Base-by-base conservation (phyloP, 352 stramenopile species). In the Peronospora belbahrii region DNA sequence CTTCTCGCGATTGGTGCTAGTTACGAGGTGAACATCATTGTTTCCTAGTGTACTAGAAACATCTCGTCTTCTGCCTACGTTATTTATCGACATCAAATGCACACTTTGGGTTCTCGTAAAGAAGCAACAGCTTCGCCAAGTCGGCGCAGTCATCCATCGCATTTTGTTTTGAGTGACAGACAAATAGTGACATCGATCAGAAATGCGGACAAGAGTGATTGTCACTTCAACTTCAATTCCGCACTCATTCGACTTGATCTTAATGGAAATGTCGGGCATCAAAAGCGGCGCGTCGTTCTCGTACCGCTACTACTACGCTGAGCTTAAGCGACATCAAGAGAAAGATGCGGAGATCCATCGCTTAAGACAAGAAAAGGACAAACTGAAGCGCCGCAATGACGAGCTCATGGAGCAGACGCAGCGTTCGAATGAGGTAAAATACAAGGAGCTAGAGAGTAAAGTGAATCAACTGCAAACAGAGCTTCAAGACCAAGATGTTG, bases 1-100 rank as follows among this genome's bases (percentile, higher is more conserved):
- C 37, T 82, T 85, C 20, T 64, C 59, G 4, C 56, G 65, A 37
- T 45, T 73, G 22, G 44, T 54, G 11, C 28, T 37, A 14, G 17
- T 15, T 36, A 28, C 18, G 4, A 22, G 4, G 8, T 15, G 4
- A 5, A 30, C 9, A 35, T 8, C 14, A n/a, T 25, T 38, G 13
- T 20, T 2, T 3, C 6, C 37, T 10, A 23, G 5, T 1, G 25
- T 19, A 20, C 2, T 35, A 0, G 58, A 67, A 13, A 67, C 15
- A 3, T n/a, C 22, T 7, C 52, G 49, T n/a, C 6, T 35, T 31
- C 19, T 37, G 3, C 15, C 14, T n/a, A n/a, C n/a, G n/a, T n/a
- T n/a, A 32, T 37, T 23, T 33, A 6, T 54, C 10, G 15, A 15
- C 19, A 7, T 17, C 17, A 10, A 2, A 3, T 30, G 14, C 2